Conservation (phyloP, 2,329 filamentous ascomycete species). For the Botryosphaeria agaves region DNA sequence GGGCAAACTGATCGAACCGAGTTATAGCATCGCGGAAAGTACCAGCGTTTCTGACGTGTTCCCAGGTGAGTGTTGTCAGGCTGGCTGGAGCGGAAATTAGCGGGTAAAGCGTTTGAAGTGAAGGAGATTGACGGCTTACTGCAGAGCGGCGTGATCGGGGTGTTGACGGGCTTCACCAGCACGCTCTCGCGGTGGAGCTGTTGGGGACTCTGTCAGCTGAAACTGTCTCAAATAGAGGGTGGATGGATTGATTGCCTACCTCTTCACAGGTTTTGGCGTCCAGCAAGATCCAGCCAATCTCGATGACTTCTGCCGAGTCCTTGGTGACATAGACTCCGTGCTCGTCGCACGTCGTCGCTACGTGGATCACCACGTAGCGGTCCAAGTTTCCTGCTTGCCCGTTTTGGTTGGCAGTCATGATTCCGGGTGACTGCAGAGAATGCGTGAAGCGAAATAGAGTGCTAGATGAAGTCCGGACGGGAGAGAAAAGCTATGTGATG, state of each 20-base stretch:
- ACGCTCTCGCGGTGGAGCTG: slow-evolving; percentile 91
- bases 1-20: slow-evolving; percentile 84
- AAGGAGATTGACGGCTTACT: slow-evolving; percentile 50
- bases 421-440: no score
- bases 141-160: slow-evolving; percentile 93
- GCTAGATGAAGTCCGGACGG: no score
- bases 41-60: slow-evolving; percentile 93
- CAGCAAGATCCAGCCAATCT: slow-evolving; percentile 93
- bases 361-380: slow-evolving; percentile 95
- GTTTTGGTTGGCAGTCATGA: not conserved
- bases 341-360: slow-evolving; percentile 96
- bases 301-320: slow-evolving; percentile 97
- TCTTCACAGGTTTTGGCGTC: slow-evolving; percentile 85
- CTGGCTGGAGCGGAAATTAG: slow-evolving; percentile 44
- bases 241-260: slow-evolving; percentile 45
- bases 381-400: slow-evolving; percentile 41
- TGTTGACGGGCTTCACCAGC: slow-evolving; percentile 96
- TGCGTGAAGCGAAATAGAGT: no score
- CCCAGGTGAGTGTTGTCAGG: slow-evolving; percentile 95
- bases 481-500: no score
- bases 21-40: slow-evolving; percentile 94
- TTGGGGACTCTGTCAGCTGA: not conserved
- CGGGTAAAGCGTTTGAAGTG: not conserved
- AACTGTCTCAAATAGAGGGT: no score
- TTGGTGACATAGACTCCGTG: slow-evolving; percentile 99